Evolutionary conservation across 345 rosid species (phyloP).

Genomic region (Gossypium ekmanianum): DNA sequence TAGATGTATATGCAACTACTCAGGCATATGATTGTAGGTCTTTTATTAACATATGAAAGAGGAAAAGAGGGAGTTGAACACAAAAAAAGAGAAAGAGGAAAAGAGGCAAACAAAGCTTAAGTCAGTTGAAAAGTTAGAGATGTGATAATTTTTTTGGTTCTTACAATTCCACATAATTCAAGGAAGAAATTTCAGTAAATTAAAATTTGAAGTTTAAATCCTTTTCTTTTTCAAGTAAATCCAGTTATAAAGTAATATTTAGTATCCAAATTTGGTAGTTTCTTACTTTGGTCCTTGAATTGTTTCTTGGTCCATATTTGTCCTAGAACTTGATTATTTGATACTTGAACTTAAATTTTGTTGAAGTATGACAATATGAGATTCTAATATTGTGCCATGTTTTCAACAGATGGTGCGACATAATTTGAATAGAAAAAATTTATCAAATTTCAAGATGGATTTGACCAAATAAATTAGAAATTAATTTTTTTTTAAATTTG

Average conservation of each 20-base stretch:
- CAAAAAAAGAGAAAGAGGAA: neutral
- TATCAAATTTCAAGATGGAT: too few species aligned
- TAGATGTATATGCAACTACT: slow-evolving; percentile 1
- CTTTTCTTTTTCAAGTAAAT: neutral
- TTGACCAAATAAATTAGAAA: too few species aligned
- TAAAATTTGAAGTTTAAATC: neutral
- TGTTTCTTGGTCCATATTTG: too few species aligned
- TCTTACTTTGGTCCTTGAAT: too few species aligned
- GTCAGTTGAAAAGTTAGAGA: neutral
- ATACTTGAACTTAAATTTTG: too few species aligned
- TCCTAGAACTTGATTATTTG: too few species aligned
- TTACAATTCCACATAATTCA: neutral
- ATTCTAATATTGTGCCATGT: too few species aligned
- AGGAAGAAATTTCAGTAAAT: neutral
- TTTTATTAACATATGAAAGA: neutral
- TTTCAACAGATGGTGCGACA: too few species aligned
- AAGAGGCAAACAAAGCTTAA: neutral
- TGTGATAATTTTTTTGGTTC: neutral
- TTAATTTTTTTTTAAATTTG: too few species aligned
- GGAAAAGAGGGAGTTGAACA: neutral
- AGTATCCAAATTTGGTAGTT: too few species aligned
- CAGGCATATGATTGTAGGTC: slow-evolving; percentile 8
- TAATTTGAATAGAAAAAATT: too few species aligned
- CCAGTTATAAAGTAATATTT: neutral
- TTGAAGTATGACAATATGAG: too few species aligned